Evolutionary conservation across 1,139 yeast species (phyloP).

Genomic region (Sugiyamaella pinicola): DNA sequence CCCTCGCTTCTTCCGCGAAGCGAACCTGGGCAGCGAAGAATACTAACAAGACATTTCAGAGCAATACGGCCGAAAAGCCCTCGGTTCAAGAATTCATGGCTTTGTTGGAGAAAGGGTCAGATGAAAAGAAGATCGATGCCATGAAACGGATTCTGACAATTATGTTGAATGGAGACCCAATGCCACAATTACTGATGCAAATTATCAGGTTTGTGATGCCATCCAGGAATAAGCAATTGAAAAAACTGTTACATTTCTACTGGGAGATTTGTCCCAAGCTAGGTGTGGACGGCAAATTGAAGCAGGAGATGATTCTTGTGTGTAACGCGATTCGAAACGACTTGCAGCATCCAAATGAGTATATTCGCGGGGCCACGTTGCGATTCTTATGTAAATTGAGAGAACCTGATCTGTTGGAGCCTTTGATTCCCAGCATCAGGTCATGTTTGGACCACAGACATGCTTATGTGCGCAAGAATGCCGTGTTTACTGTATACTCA

Average conservation of each 20-base stretch:
- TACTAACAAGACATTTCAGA: conserved; percentile 25
- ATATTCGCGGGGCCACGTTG: conserved; percentile 91
- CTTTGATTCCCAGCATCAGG: conserved; percentile 90
- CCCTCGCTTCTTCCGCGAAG: no score
- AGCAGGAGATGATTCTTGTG: conserved; percentile 97
- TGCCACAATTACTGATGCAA: conserved; percentile 97
- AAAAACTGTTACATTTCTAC: conserved; percentile 89
- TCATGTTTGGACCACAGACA: conserved; percentile 93
- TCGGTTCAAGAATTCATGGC: conserved; percentile 76
- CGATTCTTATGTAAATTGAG: conserved; percentile 87
- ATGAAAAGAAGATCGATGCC: conserved; percentile 82
- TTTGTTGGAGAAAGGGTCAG: conserved; percentile 85
- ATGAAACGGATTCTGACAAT: conserved; percentile 86
- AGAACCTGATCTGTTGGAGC: conserved; percentile 93
- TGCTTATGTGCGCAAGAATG: conserved; percentile 97
- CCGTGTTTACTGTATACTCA: conserved; percentile 85
- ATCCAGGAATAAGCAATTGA: conserved; percentile 83
- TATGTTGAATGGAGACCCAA: conserved; percentile 89
- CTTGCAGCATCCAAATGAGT: conserved; percentile 97
- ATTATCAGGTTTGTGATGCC: conserved; percentile 98
- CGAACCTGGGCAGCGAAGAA: no score
- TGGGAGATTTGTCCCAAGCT: conserved; percentile 98
- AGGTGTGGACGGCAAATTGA: conserved; percentile 84
- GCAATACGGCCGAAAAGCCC: conserved; percentile 57
- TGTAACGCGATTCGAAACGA: conserved; percentile 98